These are phyloP conservation scores for Dianthus caryophyllus DNA, from an alignment of 148 eudicot species.

Conservation along the genomic window DNA sequence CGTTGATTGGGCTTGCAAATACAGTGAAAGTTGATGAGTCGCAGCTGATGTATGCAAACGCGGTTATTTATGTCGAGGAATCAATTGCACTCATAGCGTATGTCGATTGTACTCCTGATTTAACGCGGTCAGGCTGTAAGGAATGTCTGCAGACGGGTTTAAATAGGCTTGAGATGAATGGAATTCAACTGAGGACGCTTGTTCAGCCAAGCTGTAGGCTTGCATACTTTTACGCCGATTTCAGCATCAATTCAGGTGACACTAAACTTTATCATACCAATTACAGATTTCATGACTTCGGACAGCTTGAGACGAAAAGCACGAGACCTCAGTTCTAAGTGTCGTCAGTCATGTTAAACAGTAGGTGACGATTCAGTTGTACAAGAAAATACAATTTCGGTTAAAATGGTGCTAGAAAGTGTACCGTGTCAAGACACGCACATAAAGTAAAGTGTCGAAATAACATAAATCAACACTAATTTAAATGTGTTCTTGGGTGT, in stretches of 20 bases:
- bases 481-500: background rate
- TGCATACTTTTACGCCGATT: slow-evolving; percentile 7
- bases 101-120: slow-evolving; percentile 29
- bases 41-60: slow-evolving; percentile 4
- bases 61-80: slow-evolving; percentile 9
- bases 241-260: slow-evolving; percentile 16
- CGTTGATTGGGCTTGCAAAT: slow-evolving; percentile 14
- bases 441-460: background rate
- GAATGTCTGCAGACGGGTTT: slow-evolving; percentile 23
- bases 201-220: slow-evolving; percentile 27
- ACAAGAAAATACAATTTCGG: too few species aligned
- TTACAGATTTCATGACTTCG: too few species aligned
- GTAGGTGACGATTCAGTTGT: too few species aligned
- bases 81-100: background rate
- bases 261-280: background rate
- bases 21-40: slow-evolving; percentile 16
- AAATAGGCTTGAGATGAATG: slow-evolving; percentile 14
- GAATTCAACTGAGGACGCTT: slow-evolving; percentile 16
- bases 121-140: slow-evolving; percentile 17
- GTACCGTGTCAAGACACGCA: background rate
- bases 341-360: too few species aligned
- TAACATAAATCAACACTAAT: background rate
- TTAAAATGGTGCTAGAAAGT: background rate
- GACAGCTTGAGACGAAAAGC: too few species aligned
- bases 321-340: too few species aligned